Evolutionary conservation across 192 early-diverging fungal genomes (phyloP).

Genomic region (Podochytrium sp.): DNA sequence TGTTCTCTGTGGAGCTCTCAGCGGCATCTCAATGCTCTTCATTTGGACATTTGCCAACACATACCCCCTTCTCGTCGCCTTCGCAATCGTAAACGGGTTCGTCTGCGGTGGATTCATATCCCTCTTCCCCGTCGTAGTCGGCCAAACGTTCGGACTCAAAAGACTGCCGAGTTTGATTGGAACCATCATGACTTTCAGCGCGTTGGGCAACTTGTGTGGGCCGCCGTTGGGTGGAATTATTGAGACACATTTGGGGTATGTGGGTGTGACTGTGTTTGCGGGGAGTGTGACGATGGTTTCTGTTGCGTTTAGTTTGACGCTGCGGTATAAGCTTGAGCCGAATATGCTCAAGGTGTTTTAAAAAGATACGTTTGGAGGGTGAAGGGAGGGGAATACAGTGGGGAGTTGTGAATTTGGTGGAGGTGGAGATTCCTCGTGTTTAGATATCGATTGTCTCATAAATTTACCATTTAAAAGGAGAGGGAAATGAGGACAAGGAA

Average conservation of each 20-base stretch:
- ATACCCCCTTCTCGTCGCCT: conserved; percentile 34
- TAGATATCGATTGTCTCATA: too few species aligned
- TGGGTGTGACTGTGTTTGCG: not conserved
- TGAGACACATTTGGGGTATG: not conserved
- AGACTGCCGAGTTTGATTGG: conserved; percentile 10
- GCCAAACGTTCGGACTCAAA: conserved; percentile 13
- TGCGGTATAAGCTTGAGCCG: not conserved
- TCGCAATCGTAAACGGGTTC: conserved; percentile 49
- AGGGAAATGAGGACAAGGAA: too few species aligned
- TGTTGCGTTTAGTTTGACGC: not conserved
- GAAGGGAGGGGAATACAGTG: too few species aligned
- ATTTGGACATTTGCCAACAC: conserved; percentile 58
- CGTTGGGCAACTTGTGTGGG: conserved; percentile 18
- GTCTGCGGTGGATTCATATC: conserved; percentile 52
- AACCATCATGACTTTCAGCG: conserved; percentile 6
- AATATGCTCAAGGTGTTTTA: too few species aligned
- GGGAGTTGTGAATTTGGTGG: too few species aligned
- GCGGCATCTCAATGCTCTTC: conserved; percentile 31
- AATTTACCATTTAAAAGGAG: too few species aligned
- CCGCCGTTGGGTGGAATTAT: conserved; percentile 17
- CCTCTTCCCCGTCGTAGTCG: conserved; percentile 44
- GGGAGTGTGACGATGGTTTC: conserved; percentile 1
- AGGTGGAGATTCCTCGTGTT: too few species aligned
- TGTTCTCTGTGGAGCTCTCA: conserved; percentile 43
- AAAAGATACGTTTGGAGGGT: too few species aligned